These are phyloP conservation scores for Pleurotus cornucopiae DNA, from an alignment of 768 basidiomycete genomes.

Conservation along the genomic window DNA sequence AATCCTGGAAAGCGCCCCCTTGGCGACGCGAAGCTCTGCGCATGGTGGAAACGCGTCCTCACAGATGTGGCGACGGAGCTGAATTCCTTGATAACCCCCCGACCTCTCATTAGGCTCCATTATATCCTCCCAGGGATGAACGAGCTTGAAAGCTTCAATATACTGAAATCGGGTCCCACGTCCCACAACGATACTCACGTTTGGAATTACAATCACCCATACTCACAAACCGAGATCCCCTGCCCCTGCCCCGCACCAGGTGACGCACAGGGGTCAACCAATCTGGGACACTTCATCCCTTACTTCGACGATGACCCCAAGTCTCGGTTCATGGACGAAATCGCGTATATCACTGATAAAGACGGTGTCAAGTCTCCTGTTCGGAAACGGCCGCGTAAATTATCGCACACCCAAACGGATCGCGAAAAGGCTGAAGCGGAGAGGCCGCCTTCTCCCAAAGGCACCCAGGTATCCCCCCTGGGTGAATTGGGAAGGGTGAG, in stretches of 20 bases:
- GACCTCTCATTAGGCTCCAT: slow-evolving; percentile 35
- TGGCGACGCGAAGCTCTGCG: slow-evolving; percentile 75
- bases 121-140: slow-evolving; percentile 71
- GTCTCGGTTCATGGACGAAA: slow-evolving; percentile 87
- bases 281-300: slow-evolving; percentile 76
- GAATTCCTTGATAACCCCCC: slow-evolving; percentile 21
- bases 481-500: slow-evolving; percentile 59
- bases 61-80: slow-evolving; percentile 48
- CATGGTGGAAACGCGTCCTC: slow-evolving; percentile 88
- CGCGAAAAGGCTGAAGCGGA: slow-evolving; percentile 16
- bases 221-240: slow-evolving; percentile 47
- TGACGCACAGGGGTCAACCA: slow-evolving; percentile 22
- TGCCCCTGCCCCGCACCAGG: slow-evolving; percentile 36
- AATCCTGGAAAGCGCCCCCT: slow-evolving; percentile 67
- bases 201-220: slow-evolving; percentile 85
- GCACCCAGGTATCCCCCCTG: slow-evolving; percentile 17
- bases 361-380: slow-evolving; percentile 56
- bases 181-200: slow-evolving; percentile 12
- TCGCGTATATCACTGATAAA: slow-evolving; percentile 67
- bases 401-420: slow-evolving; percentile 21
- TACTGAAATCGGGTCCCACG: slow-evolving; percentile 38
- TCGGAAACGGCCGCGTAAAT: slow-evolving; percentile 50
- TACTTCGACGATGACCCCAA: slow-evolving; percentile 98
- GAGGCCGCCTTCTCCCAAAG: slow-evolving; percentile 11
- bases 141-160: slow-evolving; percentile 60